Conservation (phyloP, 306 rosid genomes). For the Vigna reflexopilosa region DNA sequence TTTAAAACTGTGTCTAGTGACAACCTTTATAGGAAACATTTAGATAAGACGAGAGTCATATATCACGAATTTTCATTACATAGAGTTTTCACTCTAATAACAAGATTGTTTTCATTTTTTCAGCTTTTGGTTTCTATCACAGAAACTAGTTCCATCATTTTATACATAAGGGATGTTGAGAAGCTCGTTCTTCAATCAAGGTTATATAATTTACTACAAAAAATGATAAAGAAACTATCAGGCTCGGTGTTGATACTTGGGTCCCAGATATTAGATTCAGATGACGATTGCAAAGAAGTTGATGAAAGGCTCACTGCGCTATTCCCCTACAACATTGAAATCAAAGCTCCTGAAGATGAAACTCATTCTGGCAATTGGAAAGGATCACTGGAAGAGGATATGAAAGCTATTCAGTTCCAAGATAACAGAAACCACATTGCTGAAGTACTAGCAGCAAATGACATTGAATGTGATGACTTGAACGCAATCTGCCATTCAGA, state of each 20-base stretch:
- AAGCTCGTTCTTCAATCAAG: constrained; percentile 74
- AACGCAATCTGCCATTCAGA: constrained; percentile 74
- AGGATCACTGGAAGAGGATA: constrained; percentile 74
- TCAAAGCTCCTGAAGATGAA: constrained; percentile 81
- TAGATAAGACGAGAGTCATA: not conserved
- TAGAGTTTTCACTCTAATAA: constrained; percentile 21
- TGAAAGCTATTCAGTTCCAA: constrained; percentile 69
- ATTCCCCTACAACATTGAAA: constrained; percentile 73
- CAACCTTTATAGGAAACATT: constrained; percentile 2
- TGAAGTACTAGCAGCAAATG: constrained; percentile 83
- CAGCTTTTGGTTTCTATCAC: constrained; percentile 84
- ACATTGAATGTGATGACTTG: constrained; percentile 84
- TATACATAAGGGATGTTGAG: constrained; percentile 82
- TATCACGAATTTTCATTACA: not conserved
- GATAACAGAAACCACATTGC: constrained; percentile 93
- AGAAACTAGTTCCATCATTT: constrained; percentile 74
- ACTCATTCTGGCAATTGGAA: constrained; percentile 67
- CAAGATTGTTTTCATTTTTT: constrained; percentile 16
- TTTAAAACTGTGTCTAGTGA: constrained; percentile 8
- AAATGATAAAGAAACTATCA: constrained; percentile 74
- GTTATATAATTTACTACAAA: constrained; percentile 68
- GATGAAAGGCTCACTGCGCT: constrained; percentile 63
- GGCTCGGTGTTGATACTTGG: constrained; percentile 87
- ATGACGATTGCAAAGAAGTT: constrained; percentile 54
- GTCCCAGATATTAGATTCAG: constrained; percentile 63